A percentile compares a stretch with the other conserved stretches of the same genome.
phyloP scores from a whole-genome alignment of 306 rosid species.

The Gillenia trifoliata region DNA sequence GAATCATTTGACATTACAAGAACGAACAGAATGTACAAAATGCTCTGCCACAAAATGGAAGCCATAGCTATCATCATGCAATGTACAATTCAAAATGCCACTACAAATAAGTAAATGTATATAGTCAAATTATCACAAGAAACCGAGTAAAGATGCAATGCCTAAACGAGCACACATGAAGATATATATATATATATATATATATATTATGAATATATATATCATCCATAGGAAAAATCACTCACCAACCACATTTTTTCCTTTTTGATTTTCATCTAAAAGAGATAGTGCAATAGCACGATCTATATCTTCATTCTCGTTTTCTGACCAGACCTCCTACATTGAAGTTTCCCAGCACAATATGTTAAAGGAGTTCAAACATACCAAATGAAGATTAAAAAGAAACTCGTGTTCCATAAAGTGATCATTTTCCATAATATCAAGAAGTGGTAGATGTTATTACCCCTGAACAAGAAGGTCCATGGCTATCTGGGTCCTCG shows the following conservation, averaged over 20 bases:
- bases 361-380: constrained; percentile 13
- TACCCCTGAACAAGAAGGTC: constrained; percentile 79
- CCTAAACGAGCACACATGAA: neutral
- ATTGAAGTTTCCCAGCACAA: constrained; percentile 31
- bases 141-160: neutral
- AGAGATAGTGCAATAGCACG: constrained; percentile 88
- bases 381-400: constrained; percentile 8
- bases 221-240: constrained; percentile 12
- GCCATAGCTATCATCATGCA: neutral
- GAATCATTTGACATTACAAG: neutral
- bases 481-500: constrained; percentile 46
- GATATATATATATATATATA: neutral
- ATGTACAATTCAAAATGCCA: neutral
- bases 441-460: constrained; percentile 1
- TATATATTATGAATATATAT: too few relatives aligned
- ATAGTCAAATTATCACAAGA: neutral
- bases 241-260: constrained; percentile 64
- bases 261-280: constrained; percentile 54
- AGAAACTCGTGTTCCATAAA: neutral
- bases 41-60: neutral
- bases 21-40: neutral
- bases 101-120: neutral
- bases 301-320: constrained; percentile 72
- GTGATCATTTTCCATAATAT: neutral
- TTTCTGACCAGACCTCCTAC: constrained; percentile 75